Base-by-base conservation (phyloP, 495 filamentous ascomycete genomes). In the Penicillium ucsense region DNA sequence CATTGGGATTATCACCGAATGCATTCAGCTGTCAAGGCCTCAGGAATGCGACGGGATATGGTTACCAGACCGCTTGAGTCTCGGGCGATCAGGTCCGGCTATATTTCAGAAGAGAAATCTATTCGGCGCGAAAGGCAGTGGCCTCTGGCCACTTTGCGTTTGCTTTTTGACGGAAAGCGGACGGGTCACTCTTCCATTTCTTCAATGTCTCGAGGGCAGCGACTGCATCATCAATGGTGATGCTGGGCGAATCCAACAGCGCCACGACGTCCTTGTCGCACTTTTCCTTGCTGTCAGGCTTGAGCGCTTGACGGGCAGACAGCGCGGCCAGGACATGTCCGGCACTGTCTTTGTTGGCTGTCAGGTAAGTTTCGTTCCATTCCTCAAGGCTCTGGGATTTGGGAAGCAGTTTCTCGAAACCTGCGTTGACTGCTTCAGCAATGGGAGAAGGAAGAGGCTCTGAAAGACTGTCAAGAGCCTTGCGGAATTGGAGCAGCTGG, bases 101-200 rank as follows among this genome's bases (percentile, higher is more conserved):
- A 20, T 20, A 20, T 20, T 20, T 20, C 20, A 20, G 20, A 20
- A 20, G 20, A 39, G 34, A 6, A 35, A 10, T 7, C 6, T 35
- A 6, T 35, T 35, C 10, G 34, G 34, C 6, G 10, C 60, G 52
- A 52, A 89, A 88, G 5, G 74, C 62, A 1, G 74, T 77, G 11
- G 84, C 82, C 58, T 88, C 77, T 1, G 83, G 82, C 82, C 87
- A 94, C 71, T 79, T 81, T 53, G 72, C 63, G 44, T 68, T 69
- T n/a, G 85, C 85, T 42, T 79, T 79, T 43, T 79, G 63, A 35
- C 75, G 66, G 58, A 88, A 91, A 27, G 67, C 66, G 4, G 78
- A 58, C 50, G 67, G 72, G 43, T 80, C 73, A 43, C 72, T 71
- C 36, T 76, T 77, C 80, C 84, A 83, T 47, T 77, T 73, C 45